Evolutionary conservation across 495 filamentous ascomycete genomes (phyloP).

Genomic region (Penicillium paradoxum): DNA sequence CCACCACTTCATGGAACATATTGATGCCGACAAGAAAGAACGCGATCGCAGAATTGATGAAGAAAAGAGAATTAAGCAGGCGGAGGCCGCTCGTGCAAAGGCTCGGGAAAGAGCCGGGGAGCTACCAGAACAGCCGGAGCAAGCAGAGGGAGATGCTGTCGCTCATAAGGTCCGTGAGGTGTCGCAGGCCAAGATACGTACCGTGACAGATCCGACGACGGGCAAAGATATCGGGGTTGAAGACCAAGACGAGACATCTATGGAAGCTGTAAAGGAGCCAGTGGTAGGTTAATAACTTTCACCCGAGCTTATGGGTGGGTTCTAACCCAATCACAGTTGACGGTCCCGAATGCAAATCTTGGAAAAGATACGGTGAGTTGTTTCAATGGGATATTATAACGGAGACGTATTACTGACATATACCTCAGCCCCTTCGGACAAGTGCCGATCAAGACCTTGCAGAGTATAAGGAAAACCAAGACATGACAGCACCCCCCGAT

Average conservation of each 20-base stretch:
- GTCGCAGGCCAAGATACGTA: constrained; percentile 53
- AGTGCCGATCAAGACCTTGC: constrained; percentile 55
- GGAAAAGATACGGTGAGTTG: constrained; percentile 59
- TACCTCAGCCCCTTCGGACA: constrained; percentile 52
- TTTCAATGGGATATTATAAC: not conserved
- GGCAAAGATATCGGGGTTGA: constrained; percentile 83
- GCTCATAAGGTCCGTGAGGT: constrained; percentile 39
- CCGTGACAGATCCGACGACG: constrained; percentile 81
- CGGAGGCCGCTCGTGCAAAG: constrained; percentile 17
- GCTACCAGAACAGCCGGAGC: constrained; percentile 37
- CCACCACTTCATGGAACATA: constrained; percentile 70
- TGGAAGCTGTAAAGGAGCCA: constrained; percentile 67
- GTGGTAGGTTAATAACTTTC: constrained; percentile 37
- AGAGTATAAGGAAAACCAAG: constrained; percentile 79
- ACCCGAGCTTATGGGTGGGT: not conserved
- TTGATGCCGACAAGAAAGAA: constrained; percentile 73
- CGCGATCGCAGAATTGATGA: constrained; percentile 64
- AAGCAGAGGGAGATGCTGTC: constrained; percentile 34
- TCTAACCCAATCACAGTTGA: constrained; percentile 48
- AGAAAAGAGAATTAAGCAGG: constrained; percentile 34
- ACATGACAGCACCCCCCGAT: constrained; percentile 86
- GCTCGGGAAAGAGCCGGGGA: constrained; percentile 36
- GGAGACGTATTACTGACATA: constrained; percentile 20
- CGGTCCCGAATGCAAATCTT: constrained; percentile 87
- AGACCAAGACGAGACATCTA: constrained; percentile 64